These are phyloP conservation scores for Sarocladium brachiariae DNA, from an alignment of 2,329 filamentous ascomycete genomes.

Conservation along the genomic window DNA sequence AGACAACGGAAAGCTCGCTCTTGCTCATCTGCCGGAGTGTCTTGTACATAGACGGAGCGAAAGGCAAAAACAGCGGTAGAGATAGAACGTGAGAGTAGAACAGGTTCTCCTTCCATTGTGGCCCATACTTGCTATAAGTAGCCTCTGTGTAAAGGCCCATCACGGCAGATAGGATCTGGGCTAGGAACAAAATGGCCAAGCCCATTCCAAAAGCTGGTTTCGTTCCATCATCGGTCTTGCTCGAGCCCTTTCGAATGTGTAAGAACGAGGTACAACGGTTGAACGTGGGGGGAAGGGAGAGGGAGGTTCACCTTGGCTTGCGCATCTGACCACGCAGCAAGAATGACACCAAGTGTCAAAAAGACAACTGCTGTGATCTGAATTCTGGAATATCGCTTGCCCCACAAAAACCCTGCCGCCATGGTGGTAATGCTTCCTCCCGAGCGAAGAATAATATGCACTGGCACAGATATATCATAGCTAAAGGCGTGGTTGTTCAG, in stretches of 20 bases:
- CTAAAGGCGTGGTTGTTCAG: slow-evolving; percentile 97
- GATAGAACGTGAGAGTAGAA: slow-evolving; percentile 84
- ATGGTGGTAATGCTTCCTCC: slow-evolving; percentile 96
- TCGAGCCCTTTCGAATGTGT: slow-evolving; percentile 10
- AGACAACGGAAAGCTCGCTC: slow-evolving; percentile 50
- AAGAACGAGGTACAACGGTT: background rate
- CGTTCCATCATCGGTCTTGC: background rate
- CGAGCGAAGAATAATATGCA: slow-evolving; percentile 93
- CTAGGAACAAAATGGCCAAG: slow-evolving; percentile 74
- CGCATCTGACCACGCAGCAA: slow-evolving; percentile 85
- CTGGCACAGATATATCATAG: slow-evolving; percentile 90
- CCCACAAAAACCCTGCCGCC: slow-evolving; percentile 78
- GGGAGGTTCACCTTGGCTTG: slow-evolving; percentile 62
- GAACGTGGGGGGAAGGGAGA: background rate
- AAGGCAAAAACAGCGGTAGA: slow-evolving; percentile 68
- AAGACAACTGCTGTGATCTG: slow-evolving; percentile 78
- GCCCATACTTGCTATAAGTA: slow-evolving; percentile 77
- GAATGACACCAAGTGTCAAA: slow-evolving; percentile 78
- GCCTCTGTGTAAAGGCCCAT: slow-evolving; percentile 95
- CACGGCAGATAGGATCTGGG: slow-evolving; percentile 82
- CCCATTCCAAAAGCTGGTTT: slow-evolving; percentile 47
- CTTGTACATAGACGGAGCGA: slow-evolving; percentile 55
- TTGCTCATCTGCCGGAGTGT: slow-evolving; percentile 58
- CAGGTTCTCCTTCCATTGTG: slow-evolving; percentile 90
- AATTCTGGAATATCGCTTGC: slow-evolving; percentile 73